Evolutionary conservation across 768 basidiomycete genomes (phyloP).

Genomic region (Omphalotus guepiniiformis): DNA sequence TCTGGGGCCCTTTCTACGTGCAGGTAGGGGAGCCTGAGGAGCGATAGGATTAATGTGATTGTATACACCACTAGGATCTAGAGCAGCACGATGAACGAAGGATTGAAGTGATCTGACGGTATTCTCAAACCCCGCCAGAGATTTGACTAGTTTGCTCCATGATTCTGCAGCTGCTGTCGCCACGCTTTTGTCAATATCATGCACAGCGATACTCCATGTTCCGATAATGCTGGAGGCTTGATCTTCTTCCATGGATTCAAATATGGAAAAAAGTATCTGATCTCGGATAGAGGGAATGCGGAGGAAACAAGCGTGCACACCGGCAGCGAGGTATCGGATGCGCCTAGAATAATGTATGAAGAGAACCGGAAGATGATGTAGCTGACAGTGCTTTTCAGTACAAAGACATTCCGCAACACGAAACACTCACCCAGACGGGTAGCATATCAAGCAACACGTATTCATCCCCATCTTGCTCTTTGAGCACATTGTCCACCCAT

Average conservation of each 20-base stretch:
- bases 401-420: constrained; percentile 1
- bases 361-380: constrained; percentile 82
- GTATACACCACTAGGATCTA: constrained; percentile 62
- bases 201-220: constrained; percentile 66
- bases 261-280: constrained; percentile 47
- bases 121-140: constrained; percentile 20
- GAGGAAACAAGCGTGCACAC: constrained; percentile 63
- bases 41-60: constrained; percentile 56
- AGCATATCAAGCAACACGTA: constrained; percentile 54
- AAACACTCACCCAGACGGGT: constrained; percentile 83
- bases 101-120: constrained; percentile 35
- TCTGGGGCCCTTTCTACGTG: constrained; percentile 17
- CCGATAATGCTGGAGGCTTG: constrained; percentile 60
- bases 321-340: constrained; percentile 56
- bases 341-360: constrained; percentile 79
- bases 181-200: constrained; percentile 70
- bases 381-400: constrained; percentile 36
- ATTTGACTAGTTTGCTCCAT: constrained; percentile 42
- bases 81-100: constrained; percentile 50
- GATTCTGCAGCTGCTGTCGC: constrained; percentile 43
- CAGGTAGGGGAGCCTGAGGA: constrained; percentile 34
- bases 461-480: constrained; percentile 35
- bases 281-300: constrained; percentile 44
- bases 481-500: constrained; percentile 58
- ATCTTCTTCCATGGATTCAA: constrained; percentile 41